phyloP scores from a whole-genome alignment of 2,329 filamentous ascomycete species.

The Ophiostoma novo-ulmi region DNA sequence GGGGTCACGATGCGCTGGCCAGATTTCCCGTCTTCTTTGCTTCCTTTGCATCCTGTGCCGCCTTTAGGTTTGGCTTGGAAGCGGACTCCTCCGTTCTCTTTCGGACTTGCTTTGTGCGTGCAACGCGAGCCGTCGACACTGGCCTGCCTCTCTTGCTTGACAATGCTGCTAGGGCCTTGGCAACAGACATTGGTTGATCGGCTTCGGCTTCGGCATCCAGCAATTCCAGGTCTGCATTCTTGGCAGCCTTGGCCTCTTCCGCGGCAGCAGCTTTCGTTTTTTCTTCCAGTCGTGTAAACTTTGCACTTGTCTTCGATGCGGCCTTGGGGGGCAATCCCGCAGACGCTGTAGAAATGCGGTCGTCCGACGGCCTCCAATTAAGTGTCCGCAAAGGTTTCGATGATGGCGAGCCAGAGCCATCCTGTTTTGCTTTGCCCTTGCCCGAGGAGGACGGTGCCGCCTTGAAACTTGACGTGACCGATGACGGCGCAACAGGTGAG shows the following conservation, averaged over 20 bases:
- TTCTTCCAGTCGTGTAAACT: neutral
- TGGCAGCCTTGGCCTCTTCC: neutral
- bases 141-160: neutral
- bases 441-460: neutral
- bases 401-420: neutral
- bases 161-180: neutral
- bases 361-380: constrained; percentile 8
- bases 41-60: neutral
- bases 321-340: neutral
- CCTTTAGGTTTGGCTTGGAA: neutral
- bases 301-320: neutral
- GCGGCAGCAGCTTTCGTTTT: neutral
- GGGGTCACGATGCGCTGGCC: neutral
- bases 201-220: neutral
- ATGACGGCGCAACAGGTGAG: neutral
- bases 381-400: neutral
- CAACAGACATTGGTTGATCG: neutral
- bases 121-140: neutral
- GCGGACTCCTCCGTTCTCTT: neutral
- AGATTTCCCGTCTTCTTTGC: neutral
- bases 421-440: neutral
- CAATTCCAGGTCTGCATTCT: neutral
- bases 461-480: neutral
- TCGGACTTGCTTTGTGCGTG: neutral
- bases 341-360: constrained; percentile 5